Percentiles rank a stretch among this genome's conserved stretches.
phyloP scores from a whole-genome alignment of 305 asterid species.

The Plantago coronopus region DNA sequence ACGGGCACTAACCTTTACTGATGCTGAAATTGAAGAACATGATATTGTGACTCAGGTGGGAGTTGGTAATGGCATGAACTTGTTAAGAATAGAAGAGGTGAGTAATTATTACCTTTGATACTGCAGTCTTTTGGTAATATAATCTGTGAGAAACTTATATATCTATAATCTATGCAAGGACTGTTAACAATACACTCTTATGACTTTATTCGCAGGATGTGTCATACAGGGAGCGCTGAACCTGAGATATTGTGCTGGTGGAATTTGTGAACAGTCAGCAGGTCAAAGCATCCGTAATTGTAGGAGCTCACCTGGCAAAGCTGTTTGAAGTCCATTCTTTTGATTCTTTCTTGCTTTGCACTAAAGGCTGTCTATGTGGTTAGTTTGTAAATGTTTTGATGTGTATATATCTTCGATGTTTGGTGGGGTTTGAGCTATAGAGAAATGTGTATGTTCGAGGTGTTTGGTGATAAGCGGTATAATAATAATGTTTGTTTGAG shows the following conservation, averaged over 20 bases:
- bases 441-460: slow-evolving; percentile 5
- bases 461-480: slow-evolving; percentile 2
- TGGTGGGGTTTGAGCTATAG: slow-evolving; percentile 22
- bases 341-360: slow-evolving; percentile 32
- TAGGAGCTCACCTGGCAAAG: slow-evolving; percentile 9
- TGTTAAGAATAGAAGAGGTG: slow-evolving; percentile 44
- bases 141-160: neutral
- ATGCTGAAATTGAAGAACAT: slow-evolving; percentile 71
- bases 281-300: slow-evolving; percentile 8
- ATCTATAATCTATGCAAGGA: too few species aligned
- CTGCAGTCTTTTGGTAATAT: too few species aligned
- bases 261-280: slow-evolving; percentile 16
- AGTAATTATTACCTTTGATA: slow-evolving; percentile 15
- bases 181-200: slow-evolving; percentile 1
- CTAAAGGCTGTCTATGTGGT: slow-evolving; percentile 16
- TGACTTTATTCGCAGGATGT: slow-evolving; percentile 40
- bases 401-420: neutral
- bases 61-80: slow-evolving; percentile 26
- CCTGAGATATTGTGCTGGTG: neutral
- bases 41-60: slow-evolving; percentile 38
- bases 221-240: slow-evolving; percentile 28
- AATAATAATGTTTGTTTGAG: neutral
- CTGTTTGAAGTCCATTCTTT: slow-evolving; percentile 31
- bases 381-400: slow-evolving; percentile 9
- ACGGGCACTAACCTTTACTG: slow-evolving; percentile 77